Conservation (phyloP, 179 eudicot species). For the Beta corolliflora region DNA sequence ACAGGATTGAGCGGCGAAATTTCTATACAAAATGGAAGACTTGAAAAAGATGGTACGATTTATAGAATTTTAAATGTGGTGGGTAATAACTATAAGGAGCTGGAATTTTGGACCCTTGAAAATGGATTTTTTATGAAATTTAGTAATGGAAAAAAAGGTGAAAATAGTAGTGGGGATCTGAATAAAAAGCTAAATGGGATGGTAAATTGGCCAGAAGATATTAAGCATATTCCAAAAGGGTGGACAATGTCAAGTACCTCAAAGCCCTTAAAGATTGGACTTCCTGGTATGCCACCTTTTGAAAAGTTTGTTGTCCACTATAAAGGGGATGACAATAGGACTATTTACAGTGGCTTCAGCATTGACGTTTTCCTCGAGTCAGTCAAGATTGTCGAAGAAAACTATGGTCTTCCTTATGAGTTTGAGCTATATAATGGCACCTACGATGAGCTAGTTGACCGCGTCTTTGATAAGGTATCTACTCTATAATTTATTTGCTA, state of each 20-base stretch:
- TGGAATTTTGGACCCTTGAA: constrained; percentile 38
- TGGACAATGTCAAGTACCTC: constrained; percentile 45
- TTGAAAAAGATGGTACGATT: neutral
- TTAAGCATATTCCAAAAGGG: constrained; percentile 42
- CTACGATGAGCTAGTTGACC: too few relatives aligned
- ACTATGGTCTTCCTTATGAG: too few relatives aligned
- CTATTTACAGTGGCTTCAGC: too few relatives aligned
- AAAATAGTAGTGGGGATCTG: neutral
- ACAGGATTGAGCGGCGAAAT: constrained; percentile 43
- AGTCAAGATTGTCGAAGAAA: too few relatives aligned
- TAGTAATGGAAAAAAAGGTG: neutral
- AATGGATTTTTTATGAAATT: constrained; percentile 31
- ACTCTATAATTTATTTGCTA: too few relatives aligned
- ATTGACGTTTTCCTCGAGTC: too few relatives aligned
- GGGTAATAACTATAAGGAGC: constrained; percentile 34
- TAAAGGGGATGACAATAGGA: too few relatives aligned
- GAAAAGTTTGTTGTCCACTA: too few relatives aligned
- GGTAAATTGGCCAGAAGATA: constrained; percentile 51
- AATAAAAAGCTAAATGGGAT: constrained; percentile 1
- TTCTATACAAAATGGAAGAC: constrained; percentile 24
- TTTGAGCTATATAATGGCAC: too few relatives aligned
- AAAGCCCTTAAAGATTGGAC: constrained; percentile 41
- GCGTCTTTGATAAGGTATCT: too few relatives aligned
- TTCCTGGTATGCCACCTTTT: constrained; percentile 29
- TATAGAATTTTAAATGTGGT: constrained; percentile 41